Evolutionary conservation across 768 basidiomycete genomes (phyloP), one percentile per base, ranked within the genome.

Genomic region (Suillus hirtellus): DNA sequence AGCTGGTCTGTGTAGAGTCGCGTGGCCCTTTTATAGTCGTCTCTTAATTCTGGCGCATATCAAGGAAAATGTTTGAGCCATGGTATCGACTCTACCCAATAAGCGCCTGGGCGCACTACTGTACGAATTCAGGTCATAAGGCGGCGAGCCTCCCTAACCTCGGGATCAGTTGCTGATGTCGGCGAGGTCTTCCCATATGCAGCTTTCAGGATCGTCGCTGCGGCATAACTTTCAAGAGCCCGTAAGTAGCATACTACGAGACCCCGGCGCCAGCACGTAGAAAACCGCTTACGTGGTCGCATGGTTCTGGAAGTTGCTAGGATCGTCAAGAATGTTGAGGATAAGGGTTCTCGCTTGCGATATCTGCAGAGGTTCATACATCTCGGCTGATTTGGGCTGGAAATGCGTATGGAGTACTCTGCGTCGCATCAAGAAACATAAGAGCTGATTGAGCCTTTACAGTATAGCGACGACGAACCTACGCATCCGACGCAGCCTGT

Each of bases 51-150:
- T 1, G 55, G 42, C 9, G 34, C 47, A 59, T 59, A 63, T n/a
- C 60, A 24, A 12, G 65, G 65, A 19, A 64, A 75, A 9, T 64
- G 80, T 77, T 73, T 72, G 17, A 85, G 71, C 53, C 81, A 72
- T 1, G 84, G 83, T 64, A 76, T 83, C 5, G 75, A 66, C 63
- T 86, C 84, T 6, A 85, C 84, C 63, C 76, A 76, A 80, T 82
- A 85, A 9, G 80, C 64, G 4, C 84, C 84, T 0, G 82, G 84
- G 1, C 82, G 76, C 52, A 85, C 70, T 4, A 76, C 78, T 15
- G 27, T 40, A 37, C 24, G 10, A 11, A 61, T 9, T 31, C 34
- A 5, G 31, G 31, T 27, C 9, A 14, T 42, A 10, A 52, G 14
- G 19, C 34, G 42, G 11, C 46, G 59, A 24, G 46, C 27, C 12